phyloP scores from a whole-genome alignment of 2,329 filamentous ascomycete species.

The Colletotrichum sublineola region DNA sequence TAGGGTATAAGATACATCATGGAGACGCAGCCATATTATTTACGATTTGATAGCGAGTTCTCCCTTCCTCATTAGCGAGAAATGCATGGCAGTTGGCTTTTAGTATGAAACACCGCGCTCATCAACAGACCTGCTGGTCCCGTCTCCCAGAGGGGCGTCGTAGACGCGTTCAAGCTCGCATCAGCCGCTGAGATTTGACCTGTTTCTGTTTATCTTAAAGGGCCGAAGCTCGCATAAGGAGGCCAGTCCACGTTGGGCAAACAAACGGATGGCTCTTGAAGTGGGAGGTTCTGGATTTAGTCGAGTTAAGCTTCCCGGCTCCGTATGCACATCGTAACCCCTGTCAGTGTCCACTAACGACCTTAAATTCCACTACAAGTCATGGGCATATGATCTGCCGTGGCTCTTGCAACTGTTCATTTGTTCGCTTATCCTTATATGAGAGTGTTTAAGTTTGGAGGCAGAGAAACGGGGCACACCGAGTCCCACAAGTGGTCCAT shows the following conservation, averaged over 20 bases:
- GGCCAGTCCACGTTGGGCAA: too few relatives aligned
- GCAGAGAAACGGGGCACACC: neutral
- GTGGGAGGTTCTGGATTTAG: neutral
- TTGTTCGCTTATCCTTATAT: too few relatives aligned
- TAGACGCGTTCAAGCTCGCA: neutral
- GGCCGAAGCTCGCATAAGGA: neutral
- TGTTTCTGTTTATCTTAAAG: neutral
- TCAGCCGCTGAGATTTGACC: neutral
- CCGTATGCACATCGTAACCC: neutral
- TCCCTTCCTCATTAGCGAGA: neutral
- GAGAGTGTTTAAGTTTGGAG: neutral
- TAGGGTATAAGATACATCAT: neutral
- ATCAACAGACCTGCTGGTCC: too few relatives aligned
- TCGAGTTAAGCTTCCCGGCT: neutral
- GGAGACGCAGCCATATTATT: neutral
- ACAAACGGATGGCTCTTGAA: neutral
- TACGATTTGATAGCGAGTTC: neutral
- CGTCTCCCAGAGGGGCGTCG: neutral
- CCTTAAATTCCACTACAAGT: neutral
- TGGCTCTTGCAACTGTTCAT: neutral
- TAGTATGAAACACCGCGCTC: neutral
- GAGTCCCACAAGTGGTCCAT: constrained; percentile 11
- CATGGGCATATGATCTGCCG: neutral
- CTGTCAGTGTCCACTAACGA: neutral
- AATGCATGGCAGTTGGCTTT: neutral